Evolutionary conservation across 805 yeast species (phyloP).

Genomic region (Candida multigemmis): DNA sequence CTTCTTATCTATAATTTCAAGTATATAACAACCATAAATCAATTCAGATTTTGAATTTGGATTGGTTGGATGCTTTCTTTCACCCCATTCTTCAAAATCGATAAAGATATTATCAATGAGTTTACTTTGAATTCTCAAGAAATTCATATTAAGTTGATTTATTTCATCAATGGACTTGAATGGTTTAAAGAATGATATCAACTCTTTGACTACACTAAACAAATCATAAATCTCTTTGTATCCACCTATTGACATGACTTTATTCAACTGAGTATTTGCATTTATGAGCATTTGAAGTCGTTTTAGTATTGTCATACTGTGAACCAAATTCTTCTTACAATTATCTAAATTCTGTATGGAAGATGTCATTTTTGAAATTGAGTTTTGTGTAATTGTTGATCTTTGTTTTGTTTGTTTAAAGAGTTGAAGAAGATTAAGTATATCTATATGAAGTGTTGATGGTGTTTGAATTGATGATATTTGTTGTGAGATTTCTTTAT

Average conservation of each 20-base stretch:
- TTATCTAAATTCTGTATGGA: conserved; percentile 73
- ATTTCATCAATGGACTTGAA: conserved; percentile 80
- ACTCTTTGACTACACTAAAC: conserved; percentile 63
- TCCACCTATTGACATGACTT: conserved; percentile 35
- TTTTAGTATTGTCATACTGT: conserved; percentile 78
- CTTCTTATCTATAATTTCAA: conserved; percentile 55
- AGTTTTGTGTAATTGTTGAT: conserved; percentile 47
- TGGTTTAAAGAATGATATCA: conserved; percentile 64
- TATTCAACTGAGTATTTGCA: conserved; percentile 56
- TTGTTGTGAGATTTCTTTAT: conserved; percentile 30
- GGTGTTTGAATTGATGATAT: conserved; percentile 24
- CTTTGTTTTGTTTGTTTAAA: conserved; percentile 39
- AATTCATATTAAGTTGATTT: conserved; percentile 51
- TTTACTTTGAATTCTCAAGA: conserved; percentile 49
- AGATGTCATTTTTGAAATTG: conserved; percentile 62
- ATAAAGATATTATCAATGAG: conserved; percentile 61
- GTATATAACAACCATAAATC: conserved; percentile 59
- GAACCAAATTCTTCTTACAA: conserved; percentile 74
- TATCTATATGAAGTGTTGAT: conserved; percentile 19
- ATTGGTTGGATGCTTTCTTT: conserved; percentile 17
- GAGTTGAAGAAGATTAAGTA: conserved; percentile 31
- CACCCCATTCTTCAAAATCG: conserved; percentile 52
- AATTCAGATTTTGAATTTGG: conserved; percentile 19
- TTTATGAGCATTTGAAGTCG: conserved; percentile 78
- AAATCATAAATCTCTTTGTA: conserved; percentile 51